Evolutionary conservation across 139 green algal genomes (phyloP), one percentile per base, ranked within the genome.

Genomic region (Eudorina sp.): DNA sequence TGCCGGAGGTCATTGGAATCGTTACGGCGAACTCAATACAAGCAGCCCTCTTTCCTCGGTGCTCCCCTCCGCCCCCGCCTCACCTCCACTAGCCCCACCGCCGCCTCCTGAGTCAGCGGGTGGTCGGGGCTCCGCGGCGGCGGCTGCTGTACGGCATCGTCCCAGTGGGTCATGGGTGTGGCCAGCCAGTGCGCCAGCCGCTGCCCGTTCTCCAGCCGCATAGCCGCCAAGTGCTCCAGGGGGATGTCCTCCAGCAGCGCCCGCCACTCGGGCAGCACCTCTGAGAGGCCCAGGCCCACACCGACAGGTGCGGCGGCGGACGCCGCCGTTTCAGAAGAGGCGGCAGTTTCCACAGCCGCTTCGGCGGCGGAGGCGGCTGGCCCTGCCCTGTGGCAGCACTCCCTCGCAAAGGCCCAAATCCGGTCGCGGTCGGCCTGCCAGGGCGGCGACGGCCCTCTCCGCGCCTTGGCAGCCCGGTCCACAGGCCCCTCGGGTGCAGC

Each of bases 151-250:
- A 29, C 41, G 8, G 4, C 8, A 29, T 62, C 55, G 0, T 75
- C 38, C 40, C 66, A 11, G 25, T 60, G 29, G 3, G 40, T 43
- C 36, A 40, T 38, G 29, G 79, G 79, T 29, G 79, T 75, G 1
- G 58, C 79, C 53, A 85, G 58, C 79, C 79, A 85, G 79, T 85
- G 79, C 53, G 79, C 79, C 79, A 85, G n/a, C 23, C 58, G 27
- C 60, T 85, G 79, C 21, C 79, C 79, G 40, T 85, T 85, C 5
- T 21, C 5, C 2, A 60, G 0, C 79, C 60, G 55, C 79, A 85
- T 85, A 4, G 31, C 29, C 55, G 14, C 21, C 21, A 85, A 38
- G 25, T 74, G 55, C 40, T 27, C 7, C 41, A 23, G 4, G 3
- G 38, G 4, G 3, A 55, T 23, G 14, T 25, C 4, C 38, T n/a